Evolutionary conservation across 2,329 filamentous ascomycete species (phyloP), one percentile per base, ranked within the genome.

Genomic region (Colletotrichum agaves): DNA sequence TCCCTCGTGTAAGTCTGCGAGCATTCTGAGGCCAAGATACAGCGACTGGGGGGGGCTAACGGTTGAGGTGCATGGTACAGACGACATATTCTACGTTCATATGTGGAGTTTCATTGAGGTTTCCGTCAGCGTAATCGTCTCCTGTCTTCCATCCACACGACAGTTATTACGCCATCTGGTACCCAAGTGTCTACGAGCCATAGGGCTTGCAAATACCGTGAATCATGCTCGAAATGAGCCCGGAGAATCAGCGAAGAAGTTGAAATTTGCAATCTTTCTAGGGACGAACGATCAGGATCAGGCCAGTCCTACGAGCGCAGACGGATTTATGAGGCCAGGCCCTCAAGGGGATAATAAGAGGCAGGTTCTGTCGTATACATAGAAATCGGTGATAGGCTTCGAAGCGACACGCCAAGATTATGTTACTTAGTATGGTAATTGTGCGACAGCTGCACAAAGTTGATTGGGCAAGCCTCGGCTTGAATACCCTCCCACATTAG

Each of bases 81-180:
- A 64, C 10, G 61, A 86, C 72, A 82, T 79, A 2, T 76, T 80
- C 13, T 69, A 74, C 1, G 74, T 82, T 33, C 79, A 84, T 56
- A 75, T 80, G 50, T 85, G 83, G 83, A 84, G 82, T 0, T 75
- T 76, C 12, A 72, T 84, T 17, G 83, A 84, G 69, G 78, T 79
- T 53, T 80, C 81, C 50, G 75, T 84, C 2, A 82, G 81, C 19
- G 80, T 82, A 13, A 77, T 83, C 15, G 76, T 83, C 33, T 74
- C 79, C 4, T 82, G 77, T 55, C 72, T 83, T 13, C 82, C 82
- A 2, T 31, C 64, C 2, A 47, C 53, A 5, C 64, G 64, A 3
- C 64, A 67, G 19, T 17, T 67, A 11, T 59, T 61, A 46, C 64
- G 64, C n/a, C 50, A 67, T 3, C 8, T 63, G 5, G 10, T 44